A percentile compares a stretch with the other conserved stretches of the same genome.
These are phyloP conservation scores for Triangularia setosa DNA, from an alignment of 2,329 filamentous ascomycete species.

Conservation along the genomic window DNA sequence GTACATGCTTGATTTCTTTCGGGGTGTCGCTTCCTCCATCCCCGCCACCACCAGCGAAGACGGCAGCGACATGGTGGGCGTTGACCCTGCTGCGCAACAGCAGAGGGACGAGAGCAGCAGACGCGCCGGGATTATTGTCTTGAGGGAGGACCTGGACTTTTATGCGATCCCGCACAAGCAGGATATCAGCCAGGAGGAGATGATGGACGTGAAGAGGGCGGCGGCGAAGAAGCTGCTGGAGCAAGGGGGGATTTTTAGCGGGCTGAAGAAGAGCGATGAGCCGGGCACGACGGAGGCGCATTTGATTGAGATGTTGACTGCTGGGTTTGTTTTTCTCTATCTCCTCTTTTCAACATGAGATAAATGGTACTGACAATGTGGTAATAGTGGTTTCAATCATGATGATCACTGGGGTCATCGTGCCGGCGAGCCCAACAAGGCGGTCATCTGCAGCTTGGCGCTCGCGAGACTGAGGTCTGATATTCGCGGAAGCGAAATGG, in stretches of 20 bases:
- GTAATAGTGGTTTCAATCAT: slow-evolving; percentile 82
- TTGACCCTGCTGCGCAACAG: slow-evolving; percentile 59
- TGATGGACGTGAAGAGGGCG: slow-evolving; percentile 94
- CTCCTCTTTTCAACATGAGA: neutral
- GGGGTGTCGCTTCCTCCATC: slow-evolving; percentile 93
- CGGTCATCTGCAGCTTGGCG: slow-evolving; percentile 94
- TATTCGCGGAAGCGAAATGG: slow-evolving; percentile 72
- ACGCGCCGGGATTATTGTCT: slow-evolving; percentile 94
- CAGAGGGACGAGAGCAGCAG: slow-evolving; percentile 71
- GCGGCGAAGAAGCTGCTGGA: slow-evolving; percentile 80
- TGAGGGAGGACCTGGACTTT: slow-evolving; percentile 94
- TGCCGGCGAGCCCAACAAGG: slow-evolving; percentile 96
- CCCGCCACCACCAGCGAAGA: slow-evolving; percentile 66
- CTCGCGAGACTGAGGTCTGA: slow-evolving; percentile 90
- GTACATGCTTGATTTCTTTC: slow-evolving; percentile 99
- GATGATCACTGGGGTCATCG: slow-evolving; percentile 95
- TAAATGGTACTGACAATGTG: neutral
- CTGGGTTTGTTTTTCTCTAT: slow-evolving; percentile 63
- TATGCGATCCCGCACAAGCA: slow-evolving; percentile 86
- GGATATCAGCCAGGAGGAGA: slow-evolving; percentile 81
- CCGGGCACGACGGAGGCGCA: slow-evolving; percentile 96
- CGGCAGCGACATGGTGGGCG: slow-evolving; percentile 56
- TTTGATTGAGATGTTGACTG: slow-evolving; percentile 98
- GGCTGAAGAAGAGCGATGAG: slow-evolving; percentile 90
- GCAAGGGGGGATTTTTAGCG: slow-evolving; percentile 95